Base-by-base conservation (phyloP, 2,329 filamentous ascomycete species). In the Nannizziopsis arthrosporioides region DNA sequence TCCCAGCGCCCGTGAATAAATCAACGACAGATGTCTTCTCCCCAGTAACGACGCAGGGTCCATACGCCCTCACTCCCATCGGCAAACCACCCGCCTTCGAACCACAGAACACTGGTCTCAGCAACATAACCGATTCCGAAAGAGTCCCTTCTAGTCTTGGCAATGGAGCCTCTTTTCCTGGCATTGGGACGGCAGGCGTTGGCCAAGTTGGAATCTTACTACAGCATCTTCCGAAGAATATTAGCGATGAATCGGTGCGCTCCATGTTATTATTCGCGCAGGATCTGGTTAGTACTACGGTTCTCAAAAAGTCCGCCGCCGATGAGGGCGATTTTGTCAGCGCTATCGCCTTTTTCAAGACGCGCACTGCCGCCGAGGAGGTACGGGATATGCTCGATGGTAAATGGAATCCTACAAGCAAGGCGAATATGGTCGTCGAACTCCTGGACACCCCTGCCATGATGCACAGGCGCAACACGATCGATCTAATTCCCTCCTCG, bases 181-280 rank as follows among this genome's bases (percentile, higher is more conserved):
- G 54, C 54, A 34, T 63, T 15, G 42, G 34, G 37, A 56, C 56
- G 44, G 59, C 59, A 45, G 51, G 55, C n/a, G 54, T 49, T 39
- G 61, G 57, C 15, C 61, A 59, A 44, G 62, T 66, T 40, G 64
- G 68, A 40, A 69, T 82, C 51, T 62, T 78, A 48, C 70, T 82
- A 65, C 76, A 77, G 57, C 77, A 73, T 55, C 68, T 82, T 11
- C 76, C 78, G 3, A 71, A 68, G 51, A 78, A 73, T 59, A 80
- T 73, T 38, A 76, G 72, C 57, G 64, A 69, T 44, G 78, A 81
- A 53, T 69, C 74, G 14, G 69, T 82, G 48, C 72, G 74, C 54
- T 78, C 75, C 60, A 79, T 82, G 69, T 67, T 82, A 5, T 68
- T 81, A n/a, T 82, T 82, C 56, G 76, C 78, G 15, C 77, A 78